Conservation (phyloP, 2,329 filamentous ascomycete species). For the Aspergillus ibericus region DNA sequence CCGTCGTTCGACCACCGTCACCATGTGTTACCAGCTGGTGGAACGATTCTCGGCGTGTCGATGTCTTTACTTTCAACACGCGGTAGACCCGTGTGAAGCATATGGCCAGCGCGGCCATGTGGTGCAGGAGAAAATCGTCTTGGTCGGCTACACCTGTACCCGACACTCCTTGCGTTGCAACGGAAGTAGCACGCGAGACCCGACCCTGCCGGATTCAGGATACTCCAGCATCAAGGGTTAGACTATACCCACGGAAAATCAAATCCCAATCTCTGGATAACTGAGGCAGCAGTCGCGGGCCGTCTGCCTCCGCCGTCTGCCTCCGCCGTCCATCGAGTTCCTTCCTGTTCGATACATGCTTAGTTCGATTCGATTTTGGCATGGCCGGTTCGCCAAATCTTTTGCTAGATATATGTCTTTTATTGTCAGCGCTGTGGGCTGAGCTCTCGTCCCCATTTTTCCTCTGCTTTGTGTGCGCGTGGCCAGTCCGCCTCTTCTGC, state of each 20-base stretch:
- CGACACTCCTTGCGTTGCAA: conserved; percentile 45
- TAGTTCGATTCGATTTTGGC: conserved; percentile 1
- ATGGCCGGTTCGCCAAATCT: conserved; percentile 5
- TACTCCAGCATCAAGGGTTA: conserved; percentile 26
- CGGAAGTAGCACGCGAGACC: conserved; percentile 2
- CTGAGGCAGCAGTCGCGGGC: neutral
- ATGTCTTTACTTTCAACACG: conserved; percentile 85
- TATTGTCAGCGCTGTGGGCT: neutral
- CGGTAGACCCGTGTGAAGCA: conserved; percentile 75
- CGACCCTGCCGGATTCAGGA: conserved; percentile 25
- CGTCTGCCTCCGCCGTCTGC: neutral
- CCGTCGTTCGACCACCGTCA: conserved; percentile 24
- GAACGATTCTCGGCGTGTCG: conserved; percentile 84
- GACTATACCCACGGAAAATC: neutral
- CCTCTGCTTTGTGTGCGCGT: neutral
- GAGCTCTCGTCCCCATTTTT: neutral
- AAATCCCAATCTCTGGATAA: no score
- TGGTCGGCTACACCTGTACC: conserved; percentile 78
- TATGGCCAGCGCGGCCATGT: conserved; percentile 72
- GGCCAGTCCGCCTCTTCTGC: neutral
- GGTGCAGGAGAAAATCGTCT: conserved; percentile 72
- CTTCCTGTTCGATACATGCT: neutral
- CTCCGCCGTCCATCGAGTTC: neutral
- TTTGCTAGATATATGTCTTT: conserved; percentile 4
- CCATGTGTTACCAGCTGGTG: conserved; percentile 84